Base-by-base conservation (phyloP, 257 asterid genomes). In the Gentiana macrophylla region DNA sequence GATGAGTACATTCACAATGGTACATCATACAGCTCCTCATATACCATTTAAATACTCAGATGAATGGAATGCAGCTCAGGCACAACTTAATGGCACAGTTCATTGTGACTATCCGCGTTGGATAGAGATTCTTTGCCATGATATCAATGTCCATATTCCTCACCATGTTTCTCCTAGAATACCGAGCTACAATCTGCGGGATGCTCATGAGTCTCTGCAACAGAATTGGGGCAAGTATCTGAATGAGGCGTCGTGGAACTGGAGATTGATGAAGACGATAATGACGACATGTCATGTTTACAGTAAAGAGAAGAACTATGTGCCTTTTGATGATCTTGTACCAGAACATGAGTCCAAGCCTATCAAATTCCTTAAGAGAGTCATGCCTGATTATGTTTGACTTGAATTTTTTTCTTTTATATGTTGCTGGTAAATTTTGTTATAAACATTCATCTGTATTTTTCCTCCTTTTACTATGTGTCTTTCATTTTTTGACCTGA, bases 1-100 rank as follows among this genome's bases (percentile, higher is more conserved):
- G 99, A 92, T 92, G 99, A 88, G 97, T 68, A 88, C 99, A 68
- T 88, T 88, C 69, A 85, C 97, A 34, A 88, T 88, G 95, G 99
- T 92, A 70, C 97, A 92, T 72, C 99, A 88, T 66, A 92, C 97
- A 0, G 97, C 99, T 13, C 99, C 99, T 53, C 99, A 92, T 68
- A 92, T 92, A 74, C 97, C 99, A 43, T 92, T 83, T 53, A 88
- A 92, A 69, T 47, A 80, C 63, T 79, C 91, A 0, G 83, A 83
- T 1, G 83, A 81, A 67, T 88, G 99, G 99, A 88, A 88, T 61
- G 91, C 95, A 10, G 95, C 99, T 49, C 94, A 85, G 70, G 99
- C 99, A 44, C 97, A 92, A 73, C 94, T 88, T 63, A 88, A 77
- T 44, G 97, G 98, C 72, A 92, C 95, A 0, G 94, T 92, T 46